Evolutionary conservation across 768 basidiomycete genomes (phyloP).

Genomic region (Auriscalpium orientale): DNA sequence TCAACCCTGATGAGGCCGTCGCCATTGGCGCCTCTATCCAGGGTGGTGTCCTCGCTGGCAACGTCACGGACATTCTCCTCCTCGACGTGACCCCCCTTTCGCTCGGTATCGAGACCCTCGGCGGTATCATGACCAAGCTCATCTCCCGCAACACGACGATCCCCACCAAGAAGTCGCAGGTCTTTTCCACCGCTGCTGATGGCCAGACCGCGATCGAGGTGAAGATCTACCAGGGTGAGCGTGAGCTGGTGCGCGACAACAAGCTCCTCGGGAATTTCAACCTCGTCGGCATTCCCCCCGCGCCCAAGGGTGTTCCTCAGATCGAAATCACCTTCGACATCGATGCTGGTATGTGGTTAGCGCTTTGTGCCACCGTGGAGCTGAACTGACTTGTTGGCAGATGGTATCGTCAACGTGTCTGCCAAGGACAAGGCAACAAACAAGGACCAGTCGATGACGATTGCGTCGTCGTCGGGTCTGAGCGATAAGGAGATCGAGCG

Average conservation of each 20-base stretch:
- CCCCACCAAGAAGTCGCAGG: slow-evolving; percentile 98
- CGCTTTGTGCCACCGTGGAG: background rate
- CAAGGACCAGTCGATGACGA: slow-evolving; percentile 95
- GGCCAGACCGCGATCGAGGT: slow-evolving; percentile 99
- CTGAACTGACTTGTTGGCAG: slow-evolving; percentile 27
- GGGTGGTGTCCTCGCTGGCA: slow-evolving; percentile 94
- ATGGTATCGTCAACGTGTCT: slow-evolving; percentile 95
- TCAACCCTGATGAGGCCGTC: slow-evolving; percentile 99
- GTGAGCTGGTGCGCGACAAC: slow-evolving; percentile 97
- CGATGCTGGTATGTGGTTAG: slow-evolving; percentile 63
- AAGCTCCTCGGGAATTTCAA: slow-evolving; percentile 99
- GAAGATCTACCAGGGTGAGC: slow-evolving; percentile 99
- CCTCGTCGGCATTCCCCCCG: slow-evolving; percentile 91
- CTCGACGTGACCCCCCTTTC: slow-evolving; percentile 96
- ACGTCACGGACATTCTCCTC: slow-evolving; percentile 91
- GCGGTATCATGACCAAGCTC: slow-evolving; percentile 99
- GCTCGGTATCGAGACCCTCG: slow-evolving; percentile 92
- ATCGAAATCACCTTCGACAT: slow-evolving; percentile 93
- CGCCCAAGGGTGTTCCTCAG: slow-evolving; percentile 69
- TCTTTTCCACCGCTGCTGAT: slow-evolving; percentile 97
- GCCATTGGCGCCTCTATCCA: slow-evolving; percentile 98
- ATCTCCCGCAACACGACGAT: slow-evolving; percentile 98
- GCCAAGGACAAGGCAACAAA: slow-evolving; percentile 90
- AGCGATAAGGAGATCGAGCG: slow-evolving; percentile 94
- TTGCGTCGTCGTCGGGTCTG: slow-evolving; percentile 94